Conservation (phyloP, 2,329 filamentous ascomycete genomes). For the Penicillium sp. region DNA sequence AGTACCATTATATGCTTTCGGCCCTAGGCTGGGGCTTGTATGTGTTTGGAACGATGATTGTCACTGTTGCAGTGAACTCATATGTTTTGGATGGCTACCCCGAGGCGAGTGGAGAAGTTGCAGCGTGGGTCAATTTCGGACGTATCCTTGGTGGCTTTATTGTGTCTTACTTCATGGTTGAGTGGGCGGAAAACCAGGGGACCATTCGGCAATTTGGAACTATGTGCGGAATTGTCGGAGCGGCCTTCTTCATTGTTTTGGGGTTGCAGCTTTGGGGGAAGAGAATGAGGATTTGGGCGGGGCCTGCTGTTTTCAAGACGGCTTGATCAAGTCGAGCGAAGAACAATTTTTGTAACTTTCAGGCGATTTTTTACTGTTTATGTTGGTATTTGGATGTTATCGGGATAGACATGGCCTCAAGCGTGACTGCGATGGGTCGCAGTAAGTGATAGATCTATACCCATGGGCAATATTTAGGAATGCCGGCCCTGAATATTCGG, state of each 20-base stretch:
- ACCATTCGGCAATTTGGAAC: slow-evolving; percentile 48
- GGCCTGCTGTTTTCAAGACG: slow-evolving; percentile 12
- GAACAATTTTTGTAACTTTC: too few relatives aligned
- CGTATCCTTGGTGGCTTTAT: slow-evolving; percentile 53
- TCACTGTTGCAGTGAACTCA: slow-evolving; percentile 52
- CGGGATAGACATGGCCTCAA: too few relatives aligned
- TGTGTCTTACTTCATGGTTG: slow-evolving; percentile 53
- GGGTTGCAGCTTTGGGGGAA: slow-evolving; percentile 40
- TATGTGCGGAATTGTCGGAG: slow-evolving; percentile 45
- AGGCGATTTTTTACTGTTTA: too few relatives aligned
- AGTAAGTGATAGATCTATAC: not conserved
- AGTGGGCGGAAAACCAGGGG: slow-evolving; percentile 48
- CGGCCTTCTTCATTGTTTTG: slow-evolving; percentile 38
- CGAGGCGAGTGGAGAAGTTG: slow-evolving; percentile 55
- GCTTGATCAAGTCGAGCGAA: not conserved
- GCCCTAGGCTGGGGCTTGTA: slow-evolving; percentile 54
- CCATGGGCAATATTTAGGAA: not conserved
- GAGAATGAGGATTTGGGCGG: slow-evolving; percentile 28
- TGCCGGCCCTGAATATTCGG: not conserved
- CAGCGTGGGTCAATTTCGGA: slow-evolving; percentile 52
- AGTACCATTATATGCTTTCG: slow-evolving; percentile 54
- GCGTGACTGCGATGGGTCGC: not conserved
- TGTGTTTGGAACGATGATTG: slow-evolving; percentile 56
- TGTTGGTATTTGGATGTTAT: too few relatives aligned
- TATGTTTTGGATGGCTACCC: slow-evolving; percentile 58